A percentile compares a stretch with the other conserved stretches of the same genome.
Conservation (phyloP, 1,284 basidiomycete genomes). For the Cystobasidium sp. region DNA sequence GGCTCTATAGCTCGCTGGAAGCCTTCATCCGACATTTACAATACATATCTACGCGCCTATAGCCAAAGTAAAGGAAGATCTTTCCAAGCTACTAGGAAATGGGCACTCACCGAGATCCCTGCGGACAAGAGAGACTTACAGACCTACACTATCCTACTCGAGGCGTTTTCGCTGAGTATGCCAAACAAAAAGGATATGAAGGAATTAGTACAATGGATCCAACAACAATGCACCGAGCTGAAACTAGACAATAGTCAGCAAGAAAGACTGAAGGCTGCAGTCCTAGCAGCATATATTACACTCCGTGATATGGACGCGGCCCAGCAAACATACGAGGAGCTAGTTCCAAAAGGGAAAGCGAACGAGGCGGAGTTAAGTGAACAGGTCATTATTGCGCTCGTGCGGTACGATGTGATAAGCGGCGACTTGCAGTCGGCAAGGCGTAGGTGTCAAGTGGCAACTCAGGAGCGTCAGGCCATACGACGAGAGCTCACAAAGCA, state of each 20-base stretch:
- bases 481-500: neutral
- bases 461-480: neutral
- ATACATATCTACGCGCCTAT: constrained; percentile 15
- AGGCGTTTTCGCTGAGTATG: neutral
- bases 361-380: neutral
- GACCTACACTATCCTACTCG: neutral
- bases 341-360: neutral
- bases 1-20: neutral
- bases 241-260: neutral
- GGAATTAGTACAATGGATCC: neutral
- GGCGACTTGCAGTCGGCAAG: neutral
- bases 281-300: neutral
- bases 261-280: neutral
- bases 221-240: neutral
- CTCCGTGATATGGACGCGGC: neutral
- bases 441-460: neutral
- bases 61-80: neutral
- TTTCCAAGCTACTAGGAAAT: constrained; percentile 3
- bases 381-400: neutral
- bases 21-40: neutral
- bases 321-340: neutral
- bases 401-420: neutral
- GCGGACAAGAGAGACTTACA: neutral
- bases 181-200: neutral
- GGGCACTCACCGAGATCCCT: neutral